Evolutionary conservation across 768 basidiomycete species (phyloP), one percentile per base, ranked within the genome.

Genomic region (Harrya chromipes): DNA sequence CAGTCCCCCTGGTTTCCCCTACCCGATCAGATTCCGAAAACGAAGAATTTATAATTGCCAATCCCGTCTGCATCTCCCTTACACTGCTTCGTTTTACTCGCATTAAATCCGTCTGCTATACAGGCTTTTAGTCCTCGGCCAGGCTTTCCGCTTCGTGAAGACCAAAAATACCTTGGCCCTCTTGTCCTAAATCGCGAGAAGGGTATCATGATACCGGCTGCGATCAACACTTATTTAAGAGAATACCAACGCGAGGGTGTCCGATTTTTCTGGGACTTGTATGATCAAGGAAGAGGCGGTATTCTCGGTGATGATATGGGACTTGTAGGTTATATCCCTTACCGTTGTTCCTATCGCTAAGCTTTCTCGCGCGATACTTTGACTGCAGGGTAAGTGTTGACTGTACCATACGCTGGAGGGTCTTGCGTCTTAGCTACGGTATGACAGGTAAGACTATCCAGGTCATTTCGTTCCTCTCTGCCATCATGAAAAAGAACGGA

Each of bases 221-320:
- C 83, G 4, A 85, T 97, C 59, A 95, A 94, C 66, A 83, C 84
- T 0, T 90, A 85, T 64, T 73, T 97, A n/a, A 84, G 94, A 46
- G 82, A 84, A 29, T 98, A 98, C 60, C 95, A 98, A 61, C 77
- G 91, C 29, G 85, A 93, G 11, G 95, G 95, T 8, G 81, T 88
- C 12, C 67, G 74, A 36, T 97, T 97, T 68, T 79, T 97, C 42
- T 97, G 81, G 70, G 72, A 78, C 13, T 77, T 84, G 40, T 97
- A 87, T 62, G 67, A 73, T 24, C 72, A 84, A 55, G 78, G 76
- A 0, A 72, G 75, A 38, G 95, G 95, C 0, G 94, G 87, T 0
- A 64, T 97, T 11, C 76, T 98, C 4, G 95, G 95, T 6, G 95
- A 98, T 64, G 95, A 98, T 61, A 98, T 98, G 95, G 95, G 92